Conservation (phyloP, 495 filamentous ascomycete species). For the Podospora tetraspora region DNA sequence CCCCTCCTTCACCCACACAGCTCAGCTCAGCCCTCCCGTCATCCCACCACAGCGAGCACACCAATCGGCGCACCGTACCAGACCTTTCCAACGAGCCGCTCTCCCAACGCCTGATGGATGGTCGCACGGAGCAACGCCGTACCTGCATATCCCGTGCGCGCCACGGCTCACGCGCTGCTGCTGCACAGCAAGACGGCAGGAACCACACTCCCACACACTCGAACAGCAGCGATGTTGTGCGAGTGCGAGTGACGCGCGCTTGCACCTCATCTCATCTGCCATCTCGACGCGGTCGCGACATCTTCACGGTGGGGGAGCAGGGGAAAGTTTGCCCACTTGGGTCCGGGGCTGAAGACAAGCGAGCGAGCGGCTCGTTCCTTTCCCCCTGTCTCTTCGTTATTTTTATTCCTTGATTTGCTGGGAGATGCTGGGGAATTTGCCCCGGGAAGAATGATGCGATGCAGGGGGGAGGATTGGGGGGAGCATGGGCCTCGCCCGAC, state of each 20-base stretch:
- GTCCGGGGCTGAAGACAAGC: neutral
- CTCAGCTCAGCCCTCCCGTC: neutral
- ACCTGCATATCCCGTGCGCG: neutral
- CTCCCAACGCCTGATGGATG: neutral
- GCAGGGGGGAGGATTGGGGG: neutral
- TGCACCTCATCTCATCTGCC: neutral
- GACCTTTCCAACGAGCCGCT: neutral
- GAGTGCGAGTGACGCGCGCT: neutral
- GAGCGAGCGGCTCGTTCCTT: neutral
- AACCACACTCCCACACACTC: neutral
- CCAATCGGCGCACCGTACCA: neutral
- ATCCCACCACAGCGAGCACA: neutral
- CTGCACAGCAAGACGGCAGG: neutral
- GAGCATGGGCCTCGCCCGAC: no score
- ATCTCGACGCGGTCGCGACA: neutral
- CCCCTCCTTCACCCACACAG: neutral
- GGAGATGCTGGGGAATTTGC: neutral
- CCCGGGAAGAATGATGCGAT: neutral
- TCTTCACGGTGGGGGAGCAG: no score
- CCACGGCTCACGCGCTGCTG: neutral
- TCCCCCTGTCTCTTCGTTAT: neutral
- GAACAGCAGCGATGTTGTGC: neutral
- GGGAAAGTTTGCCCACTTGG: neutral
- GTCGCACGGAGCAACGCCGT: neutral
- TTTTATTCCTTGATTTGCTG: neutral